These are phyloP conservation scores for Eleusine indica DNA, from an alignment of 176 grass and related monocot genomes.

Conservation along the genomic window DNA sequence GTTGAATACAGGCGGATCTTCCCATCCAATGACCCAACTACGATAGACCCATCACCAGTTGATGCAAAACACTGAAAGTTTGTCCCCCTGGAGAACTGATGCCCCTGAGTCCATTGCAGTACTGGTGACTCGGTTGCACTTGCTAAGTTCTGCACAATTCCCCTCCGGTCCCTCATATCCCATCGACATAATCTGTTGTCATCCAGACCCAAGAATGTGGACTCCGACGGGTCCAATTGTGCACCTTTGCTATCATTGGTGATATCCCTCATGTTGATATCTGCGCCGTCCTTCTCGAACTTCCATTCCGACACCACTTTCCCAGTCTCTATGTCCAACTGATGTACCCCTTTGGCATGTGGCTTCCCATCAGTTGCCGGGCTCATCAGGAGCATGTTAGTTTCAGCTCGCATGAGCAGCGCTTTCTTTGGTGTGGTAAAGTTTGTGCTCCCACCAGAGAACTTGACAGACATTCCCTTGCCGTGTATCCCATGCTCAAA, in stretches of 20 bases:
- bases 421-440: constrained; percentile 81
- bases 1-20: constrained; percentile 93
- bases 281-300: constrained; percentile 81
- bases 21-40: constrained; percentile 88
- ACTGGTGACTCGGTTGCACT: constrained; percentile 57
- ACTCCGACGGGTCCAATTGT: constrained; percentile 78
- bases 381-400: constrained; percentile 94
- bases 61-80: constrained; percentile 92
- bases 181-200: constrained; percentile 81
- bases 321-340: constrained; percentile 83
- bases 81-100: constrained; percentile 85
- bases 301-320: constrained; percentile 88
- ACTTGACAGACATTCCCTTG: constrained; percentile 75
- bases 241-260: constrained; percentile 86
- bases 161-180: constrained; percentile 83
- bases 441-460: constrained; percentile 50
- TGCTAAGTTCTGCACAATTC: constrained; percentile 77
- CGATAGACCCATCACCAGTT: constrained; percentile 88
- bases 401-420: constrained; percentile 86
- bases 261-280: constrained; percentile 92
- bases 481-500: constrained; percentile 88
- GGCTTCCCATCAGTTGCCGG: constrained; percentile 93
- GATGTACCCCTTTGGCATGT: constrained; percentile 70
- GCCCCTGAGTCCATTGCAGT: constrained; percentile 85
- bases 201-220: constrained; percentile 86